Evolutionary conservation across 441 rosid genomes (phyloP).

Genomic region (Biscutella laevigata): DNA sequence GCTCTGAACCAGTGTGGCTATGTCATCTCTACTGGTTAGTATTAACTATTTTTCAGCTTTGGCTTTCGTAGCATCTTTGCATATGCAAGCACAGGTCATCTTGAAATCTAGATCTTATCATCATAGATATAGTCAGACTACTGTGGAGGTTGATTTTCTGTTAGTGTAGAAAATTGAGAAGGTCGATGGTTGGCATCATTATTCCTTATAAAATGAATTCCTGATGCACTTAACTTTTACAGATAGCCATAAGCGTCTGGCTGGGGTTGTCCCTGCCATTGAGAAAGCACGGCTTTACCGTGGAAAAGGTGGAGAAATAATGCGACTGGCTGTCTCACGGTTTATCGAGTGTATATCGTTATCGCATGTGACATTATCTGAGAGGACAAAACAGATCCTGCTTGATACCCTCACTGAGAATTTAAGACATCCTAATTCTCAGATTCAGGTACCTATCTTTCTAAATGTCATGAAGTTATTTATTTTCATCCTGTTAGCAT

Average conservation of each 20-base stretch:
- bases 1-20: conserved; percentile 54
- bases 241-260: conserved; percentile 65
- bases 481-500: conserved; percentile 9
- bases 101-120: conserved; percentile 6
- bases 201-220: background rate
- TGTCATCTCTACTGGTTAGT: conserved; percentile 55
- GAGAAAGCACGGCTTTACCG: conserved; percentile 96
- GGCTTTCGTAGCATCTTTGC: background rate
- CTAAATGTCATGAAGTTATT: conserved; percentile 15
- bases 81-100: conserved; percentile 4
- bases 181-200: background rate
- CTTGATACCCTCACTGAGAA: conserved; percentile 75
- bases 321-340: conserved; percentile 95
- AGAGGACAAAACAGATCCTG: conserved; percentile 56
- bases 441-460: conserved; percentile 65
- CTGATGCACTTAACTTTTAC: conserved; percentile 15
- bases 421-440: conserved; percentile 87
- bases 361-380: conserved; percentile 49
- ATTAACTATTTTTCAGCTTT: conserved; percentile 13
- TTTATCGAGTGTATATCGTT: conserved; percentile 72
- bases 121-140: background rate
- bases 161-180: background rate
- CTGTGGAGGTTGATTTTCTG: background rate
- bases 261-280: conserved; percentile 76
- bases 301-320: conserved; percentile 98